Evolutionary conservation across 139 green algal species (phyloP), one percentile per base, ranked within the genome.

Genomic region (Tetraselmis striata): DNA sequence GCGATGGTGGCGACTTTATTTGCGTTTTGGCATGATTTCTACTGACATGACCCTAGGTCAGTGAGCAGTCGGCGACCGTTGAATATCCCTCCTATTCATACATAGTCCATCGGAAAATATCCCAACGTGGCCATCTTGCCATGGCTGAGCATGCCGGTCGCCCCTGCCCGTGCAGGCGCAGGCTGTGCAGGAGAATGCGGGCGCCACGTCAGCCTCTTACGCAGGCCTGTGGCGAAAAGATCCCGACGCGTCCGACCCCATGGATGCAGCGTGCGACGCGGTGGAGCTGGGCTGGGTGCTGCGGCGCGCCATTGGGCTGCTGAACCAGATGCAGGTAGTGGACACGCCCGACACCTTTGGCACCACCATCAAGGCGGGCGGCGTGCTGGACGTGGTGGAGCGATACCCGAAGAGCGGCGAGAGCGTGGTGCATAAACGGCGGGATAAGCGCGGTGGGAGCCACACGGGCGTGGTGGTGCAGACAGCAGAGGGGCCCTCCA

Each of bases 401-500:
- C 45, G 59, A 45, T 89, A 89, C 80, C 45, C 59, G 32, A 88
- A 84, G 86, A 84, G 1, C 28, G 86, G 80, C 0, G 58, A 83
- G 1, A 29, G 26, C 24, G 85, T 89, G 25, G 23, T 27, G 29
- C 87, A 90, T 78, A 32, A 75, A 5, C 58, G 84, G 29, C 82
- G 87, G 27, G 87, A 90, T 79, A 90, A 90, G 77, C 85, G 87
- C 25, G 45, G 83, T 27, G 87, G 87, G 2, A 32, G 45, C n/a
- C 87, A 90, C 80, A 76, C 25, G 0, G 87, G 76, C 1, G 31
- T 75, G 26, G 84, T 88, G 2, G 23, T 28, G n/a, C 77, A 67
- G 45, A 67, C 45, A 18, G 45, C 5, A 18, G 45, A 67, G 18
- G 45, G 45, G 18, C 45, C 45, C 11, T 67, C 45, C 11, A 67